Evolutionary conservation across 495 filamentous ascomycete genomes (phyloP).

Genomic region (Choiromyces venosus): DNA sequence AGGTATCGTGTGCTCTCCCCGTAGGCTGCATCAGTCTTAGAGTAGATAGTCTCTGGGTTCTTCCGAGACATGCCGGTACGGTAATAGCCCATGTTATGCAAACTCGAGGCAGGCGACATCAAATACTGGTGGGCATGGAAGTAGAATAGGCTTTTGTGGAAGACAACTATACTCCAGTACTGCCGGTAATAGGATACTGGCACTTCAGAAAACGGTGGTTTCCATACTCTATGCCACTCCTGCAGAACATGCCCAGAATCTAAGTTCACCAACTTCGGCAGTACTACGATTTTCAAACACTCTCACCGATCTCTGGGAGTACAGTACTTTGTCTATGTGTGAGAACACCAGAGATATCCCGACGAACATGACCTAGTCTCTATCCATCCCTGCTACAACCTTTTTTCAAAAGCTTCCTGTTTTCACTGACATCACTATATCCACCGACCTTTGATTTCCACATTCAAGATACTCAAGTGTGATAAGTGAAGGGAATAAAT

Average conservation of each 20-base stretch:
- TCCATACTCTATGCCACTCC: background rate
- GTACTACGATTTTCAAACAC: background rate
- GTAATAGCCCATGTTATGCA: background rate
- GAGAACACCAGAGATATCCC: background rate
- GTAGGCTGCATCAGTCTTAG: background rate
- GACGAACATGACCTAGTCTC: too few relatives aligned
- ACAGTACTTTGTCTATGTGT: background rate
- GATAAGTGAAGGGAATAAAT: too few relatives aligned
- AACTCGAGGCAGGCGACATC: background rate
- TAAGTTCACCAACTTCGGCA: background rate
- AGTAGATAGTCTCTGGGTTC: background rate
- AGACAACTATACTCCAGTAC: background rate
- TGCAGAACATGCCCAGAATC: background rate
- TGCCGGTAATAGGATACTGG: background rate
- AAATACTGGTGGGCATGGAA: background rate
- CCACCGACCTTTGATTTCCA: background rate
- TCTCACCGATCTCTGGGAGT: background rate
- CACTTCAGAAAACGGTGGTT: background rate
- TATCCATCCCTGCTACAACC: background rate
- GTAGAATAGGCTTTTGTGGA: background rate
- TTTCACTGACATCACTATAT: background rate
- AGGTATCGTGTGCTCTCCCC: background rate
- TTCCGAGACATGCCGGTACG: background rate
- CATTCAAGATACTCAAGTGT: too few relatives aligned
- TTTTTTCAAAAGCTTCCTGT: background rate